phyloP scores from a whole-genome alignment of 2,329 filamentous ascomycete species.

The Penicillium janthinellum region DNA sequence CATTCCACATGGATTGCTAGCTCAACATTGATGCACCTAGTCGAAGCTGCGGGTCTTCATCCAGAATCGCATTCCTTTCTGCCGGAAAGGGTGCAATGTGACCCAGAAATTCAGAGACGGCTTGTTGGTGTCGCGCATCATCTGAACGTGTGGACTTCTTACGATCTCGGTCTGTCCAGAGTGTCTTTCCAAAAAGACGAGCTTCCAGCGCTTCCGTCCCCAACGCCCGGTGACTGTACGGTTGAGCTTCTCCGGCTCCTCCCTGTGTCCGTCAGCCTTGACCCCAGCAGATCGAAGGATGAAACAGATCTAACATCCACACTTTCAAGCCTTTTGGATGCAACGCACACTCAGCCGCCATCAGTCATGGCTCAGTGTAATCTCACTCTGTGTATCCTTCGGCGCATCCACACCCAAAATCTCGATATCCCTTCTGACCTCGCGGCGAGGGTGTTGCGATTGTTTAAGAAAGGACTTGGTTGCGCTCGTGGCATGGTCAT shows the following conservation, averaged over 20 bases:
- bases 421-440: slow-evolving; percentile 44
- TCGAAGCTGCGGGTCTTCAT: slow-evolving; percentile 51
- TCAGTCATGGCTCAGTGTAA: slow-evolving; percentile 57
- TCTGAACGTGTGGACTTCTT: slow-evolving; percentile 60
- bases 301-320: slow-evolving; percentile 47
- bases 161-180: slow-evolving; percentile 58
- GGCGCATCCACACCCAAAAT: slow-evolving; percentile 54
- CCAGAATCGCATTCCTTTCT: slow-evolving; percentile 23
- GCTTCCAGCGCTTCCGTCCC: slow-evolving; percentile 36
- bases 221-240: slow-evolving; percentile 50
- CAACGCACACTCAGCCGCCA: slow-evolving; percentile 45
- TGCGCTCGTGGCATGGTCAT: slow-evolving; percentile 50
- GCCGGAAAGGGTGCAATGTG: slow-evolving; percentile 13
- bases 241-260: slow-evolving; percentile 54
- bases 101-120: slow-evolving; percentile 43
- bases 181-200: slow-evolving; percentile 48
- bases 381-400: slow-evolving; percentile 56
- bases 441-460: slow-evolving; percentile 49
- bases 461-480: slow-evolving; percentile 48
- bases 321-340: slow-evolving; percentile 42
- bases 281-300: slow-evolving; percentile 49
- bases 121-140: slow-evolving; percentile 57
- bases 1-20: slow-evolving; percentile 47
- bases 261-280: slow-evolving; percentile 55
- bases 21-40: slow-evolving; percentile 48